Evolutionary conservation across 129 eudicot species (phyloP).

Genomic region (Deinandra increscens): DNA sequence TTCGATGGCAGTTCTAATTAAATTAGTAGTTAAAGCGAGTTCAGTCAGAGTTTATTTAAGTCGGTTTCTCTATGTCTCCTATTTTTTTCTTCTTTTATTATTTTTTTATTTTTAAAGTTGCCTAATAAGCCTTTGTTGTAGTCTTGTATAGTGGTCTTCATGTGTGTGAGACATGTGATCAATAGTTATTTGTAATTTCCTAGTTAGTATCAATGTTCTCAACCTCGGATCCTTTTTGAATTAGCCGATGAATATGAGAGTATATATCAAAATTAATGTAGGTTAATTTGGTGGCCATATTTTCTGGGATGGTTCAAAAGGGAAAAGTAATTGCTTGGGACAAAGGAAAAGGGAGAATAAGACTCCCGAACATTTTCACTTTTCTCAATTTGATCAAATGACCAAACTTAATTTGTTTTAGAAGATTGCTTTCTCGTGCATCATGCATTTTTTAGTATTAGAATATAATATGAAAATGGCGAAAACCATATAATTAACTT

Average conservation of each 20-base stretch:
- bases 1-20: too few relatives aligned
- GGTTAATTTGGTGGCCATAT: constrained; percentile 13
- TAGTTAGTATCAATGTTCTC: not conserved
- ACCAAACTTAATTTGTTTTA: constrained; percentile 28
- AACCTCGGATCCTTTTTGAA: not conserved
- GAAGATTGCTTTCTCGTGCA: constrained; percentile 12
- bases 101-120: too few relatives aligned
- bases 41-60: too few relatives aligned
- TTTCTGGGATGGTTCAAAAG: constrained; percentile 19
- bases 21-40: too few relatives aligned
- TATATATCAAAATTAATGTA: constrained; percentile 9
- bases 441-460: not conserved
- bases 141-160: too few relatives aligned
- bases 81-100: too few relatives aligned
- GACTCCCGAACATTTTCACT: constrained; percentile 31
- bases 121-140: too few relatives aligned
- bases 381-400: constrained; percentile 36
- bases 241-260: not conserved
- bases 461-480: not conserved
- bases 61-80: too few relatives aligned
- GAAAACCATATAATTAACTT: too few relatives aligned
- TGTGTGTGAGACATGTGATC: too few relatives aligned
- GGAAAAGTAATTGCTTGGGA: constrained; percentile 30
- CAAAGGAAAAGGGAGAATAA: constrained; percentile 28
- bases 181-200: not conserved